Base-by-base conservation (phyloP, 495 filamentous ascomycete genomes). In the Penicillium fimorum region DNA sequence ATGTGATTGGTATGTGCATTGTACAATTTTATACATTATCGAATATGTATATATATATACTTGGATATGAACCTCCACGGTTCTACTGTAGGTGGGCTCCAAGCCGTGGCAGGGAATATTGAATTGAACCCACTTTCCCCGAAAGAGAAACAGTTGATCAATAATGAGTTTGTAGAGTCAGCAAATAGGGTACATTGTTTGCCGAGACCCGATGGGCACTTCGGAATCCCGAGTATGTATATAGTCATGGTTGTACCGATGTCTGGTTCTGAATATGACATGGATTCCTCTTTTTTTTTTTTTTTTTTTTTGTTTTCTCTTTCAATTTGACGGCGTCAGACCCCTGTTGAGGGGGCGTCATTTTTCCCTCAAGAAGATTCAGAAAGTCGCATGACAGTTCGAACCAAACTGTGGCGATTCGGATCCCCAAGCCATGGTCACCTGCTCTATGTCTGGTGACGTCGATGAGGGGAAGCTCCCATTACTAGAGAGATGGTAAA, bases 401-500 rank as follows among this genome's bases (percentile, higher is more conserved):
- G n/a, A 43, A 25, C 13, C 15, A 18, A 53, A 44, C 18, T 54
- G 52, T 54, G 52, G 52, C 52, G 52, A 54, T 54, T 53, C 13
- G 13, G 50, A 54, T 46, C 38, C 17, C n/a, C 22, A 17, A 51
- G 24, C 47, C 44, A 47, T 20, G 50, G 52, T 54, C 52, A 54
- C 42, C 42, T 54, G 52, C 17, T 45, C 15, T 11, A 13, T 43
- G 46, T 58, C 63, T 56, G 63, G 63, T 65, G 63, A 65, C 62
- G 63, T 60, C 51, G 60, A 60, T 63, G 43, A 47, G 45, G 27
- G 27, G 27, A 20, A 33, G 13, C 25, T 27, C 22, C 22, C 1
- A 22, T 22, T 22, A 22, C 22, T 22, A 22, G 22, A 22, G 22
- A 22, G 1, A 22, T 22, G 2, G 22, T 22, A 22, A 22, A 22